These are phyloP conservation scores for Stephania yunnanensis DNA, from an alignment of 164 flowering plant species.

Conservation along the genomic window DNA sequence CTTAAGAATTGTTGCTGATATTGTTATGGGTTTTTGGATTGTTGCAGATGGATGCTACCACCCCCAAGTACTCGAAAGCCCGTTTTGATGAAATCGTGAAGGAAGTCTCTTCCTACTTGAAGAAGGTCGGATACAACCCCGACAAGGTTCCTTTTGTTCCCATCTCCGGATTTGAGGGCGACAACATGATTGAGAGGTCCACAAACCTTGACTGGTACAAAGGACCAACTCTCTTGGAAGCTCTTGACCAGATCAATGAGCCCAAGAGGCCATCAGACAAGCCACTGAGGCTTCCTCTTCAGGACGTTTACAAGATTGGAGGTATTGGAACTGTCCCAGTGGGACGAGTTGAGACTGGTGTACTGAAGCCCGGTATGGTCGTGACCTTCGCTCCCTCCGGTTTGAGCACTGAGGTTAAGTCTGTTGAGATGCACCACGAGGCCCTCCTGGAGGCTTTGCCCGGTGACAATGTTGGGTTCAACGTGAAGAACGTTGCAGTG, in stretches of 20 bases:
- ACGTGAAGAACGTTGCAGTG: conserved; percentile 53
- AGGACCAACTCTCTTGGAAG: conserved; percentile 55
- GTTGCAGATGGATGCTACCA: conserved; percentile 51
- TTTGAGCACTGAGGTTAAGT: conserved; percentile 57
- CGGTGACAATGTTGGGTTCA: conserved; percentile 59
- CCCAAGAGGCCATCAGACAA: conserved; percentile 64
- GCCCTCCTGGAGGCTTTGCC: conserved; percentile 56
- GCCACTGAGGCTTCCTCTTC: conserved; percentile 58
- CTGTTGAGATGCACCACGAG: conserved; percentile 64
- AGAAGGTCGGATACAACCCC: conserved; percentile 28
- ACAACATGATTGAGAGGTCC: conserved; percentile 33
- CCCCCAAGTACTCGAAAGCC: conserved; percentile 55
- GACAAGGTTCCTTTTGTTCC: conserved; percentile 29
- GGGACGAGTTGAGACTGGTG: conserved; percentile 54
- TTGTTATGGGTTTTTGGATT: not conserved
- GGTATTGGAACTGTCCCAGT: conserved; percentile 61
- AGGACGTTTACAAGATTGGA: conserved; percentile 63
- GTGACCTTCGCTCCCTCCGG: conserved; percentile 55
- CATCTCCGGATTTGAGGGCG: conserved; percentile 30
- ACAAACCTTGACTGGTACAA: conserved; percentile 63
- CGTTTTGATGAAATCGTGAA: conserved; percentile 43
- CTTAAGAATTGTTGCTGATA: not conserved
- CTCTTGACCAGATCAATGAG: conserved; percentile 42
- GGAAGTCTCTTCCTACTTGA: conserved; percentile 18
- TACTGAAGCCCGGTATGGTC: conserved; percentile 53